Evolutionary conservation across 129 eudicot genomes (phyloP).

Genomic region (Sambucus nigra): DNA sequence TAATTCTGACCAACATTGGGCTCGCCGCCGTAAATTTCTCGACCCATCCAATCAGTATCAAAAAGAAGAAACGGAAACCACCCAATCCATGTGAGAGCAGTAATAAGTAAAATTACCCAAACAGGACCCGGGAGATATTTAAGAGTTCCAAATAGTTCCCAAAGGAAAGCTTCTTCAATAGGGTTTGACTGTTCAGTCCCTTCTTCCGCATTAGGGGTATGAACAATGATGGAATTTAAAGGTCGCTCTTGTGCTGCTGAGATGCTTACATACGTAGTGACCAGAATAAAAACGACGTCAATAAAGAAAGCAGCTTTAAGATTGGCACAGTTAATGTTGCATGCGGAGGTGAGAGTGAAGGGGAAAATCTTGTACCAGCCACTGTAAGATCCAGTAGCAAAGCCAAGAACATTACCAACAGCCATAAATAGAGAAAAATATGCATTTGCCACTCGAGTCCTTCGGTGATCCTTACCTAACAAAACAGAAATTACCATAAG

Average conservation of each 20-base stretch:
- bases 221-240: conserved; percentile 10
- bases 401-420: conserved; percentile 86
- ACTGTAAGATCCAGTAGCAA: conserved; percentile 88
- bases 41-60: conserved; percentile 99
- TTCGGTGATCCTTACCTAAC: conserved; percentile 79
- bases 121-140: conserved; percentile 62
- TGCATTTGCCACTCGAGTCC: conserved; percentile 97
- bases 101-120: conserved; percentile 67
- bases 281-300: conserved; percentile 54
- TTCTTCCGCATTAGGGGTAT: conserved; percentile 16
- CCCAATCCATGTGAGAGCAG: conserved; percentile 85
- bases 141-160: conserved; percentile 92
- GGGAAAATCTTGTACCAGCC: conserved; percentile 79
- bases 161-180: conserved; percentile 83
- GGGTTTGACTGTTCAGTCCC: conserved; percentile 29
- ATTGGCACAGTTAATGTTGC: conserved; percentile 77
- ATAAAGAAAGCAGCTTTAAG: conserved; percentile 86
- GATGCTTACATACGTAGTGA: conserved; percentile 73
- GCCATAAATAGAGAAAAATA: conserved; percentile 94
- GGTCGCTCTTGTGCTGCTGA: conserved; percentile 73
- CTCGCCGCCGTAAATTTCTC: conserved; percentile 87
- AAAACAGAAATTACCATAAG: conserved; percentile 1
- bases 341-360: conserved; percentile 63
- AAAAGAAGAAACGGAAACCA: conserved; percentile 96
- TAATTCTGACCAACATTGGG: conserved; percentile 68